Conservation (phyloP, 352 stramenopile species). For the Globisporangium nagaii region DNA sequence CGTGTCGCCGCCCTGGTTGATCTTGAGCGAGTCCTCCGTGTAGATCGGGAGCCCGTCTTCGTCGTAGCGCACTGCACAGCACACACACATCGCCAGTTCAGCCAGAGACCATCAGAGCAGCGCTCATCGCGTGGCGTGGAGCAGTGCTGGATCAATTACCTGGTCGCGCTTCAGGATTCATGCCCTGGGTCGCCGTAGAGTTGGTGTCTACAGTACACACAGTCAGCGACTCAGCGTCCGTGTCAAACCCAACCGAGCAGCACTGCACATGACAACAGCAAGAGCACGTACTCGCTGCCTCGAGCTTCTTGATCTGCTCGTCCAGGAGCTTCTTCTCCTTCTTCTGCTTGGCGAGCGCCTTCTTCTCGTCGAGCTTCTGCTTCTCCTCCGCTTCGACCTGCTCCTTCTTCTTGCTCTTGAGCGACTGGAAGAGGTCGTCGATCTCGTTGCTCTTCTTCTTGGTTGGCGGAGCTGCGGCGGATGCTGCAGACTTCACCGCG, state of each 20-base stretch:
- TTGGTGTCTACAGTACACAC: slow-evolving; percentile 58
- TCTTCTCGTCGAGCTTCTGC: slow-evolving; percentile 40
- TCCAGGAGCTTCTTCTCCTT: slow-evolving; percentile 64
- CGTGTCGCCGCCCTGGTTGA: slow-evolving; percentile 77
- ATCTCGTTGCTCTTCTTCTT: slow-evolving; percentile 39
- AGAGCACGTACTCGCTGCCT: slow-evolving; percentile 61
- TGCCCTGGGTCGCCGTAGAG: slow-evolving; percentile 41
- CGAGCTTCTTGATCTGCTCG: slow-evolving; percentile 77
- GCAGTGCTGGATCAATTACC: slow-evolving; percentile 23
- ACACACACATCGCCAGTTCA: slow-evolving; percentile 7
- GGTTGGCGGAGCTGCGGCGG: background rate
- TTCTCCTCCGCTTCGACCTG: slow-evolving; percentile 50
- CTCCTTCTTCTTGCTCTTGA: slow-evolving; percentile 76
- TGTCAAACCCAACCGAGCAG: background rate
- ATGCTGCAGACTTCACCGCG: no score
- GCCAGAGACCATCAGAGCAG: background rate
- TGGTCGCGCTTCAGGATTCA: slow-evolving; percentile 70
- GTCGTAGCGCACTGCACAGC: slow-evolving; percentile 67
- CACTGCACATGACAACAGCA: background rate
- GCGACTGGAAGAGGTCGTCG: slow-evolving; percentile 69
- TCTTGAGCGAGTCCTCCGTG: slow-evolving; percentile 74
- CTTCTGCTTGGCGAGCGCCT: slow-evolving; percentile 31
- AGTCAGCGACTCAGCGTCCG: background rate
- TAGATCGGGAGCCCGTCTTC: slow-evolving; percentile 86
- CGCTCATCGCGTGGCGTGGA: background rate